Evolutionary conservation across 257 asterid genomes (phyloP), one percentile per base, ranked within the genome.

Genomic region (Petunia axillaris): DNA sequence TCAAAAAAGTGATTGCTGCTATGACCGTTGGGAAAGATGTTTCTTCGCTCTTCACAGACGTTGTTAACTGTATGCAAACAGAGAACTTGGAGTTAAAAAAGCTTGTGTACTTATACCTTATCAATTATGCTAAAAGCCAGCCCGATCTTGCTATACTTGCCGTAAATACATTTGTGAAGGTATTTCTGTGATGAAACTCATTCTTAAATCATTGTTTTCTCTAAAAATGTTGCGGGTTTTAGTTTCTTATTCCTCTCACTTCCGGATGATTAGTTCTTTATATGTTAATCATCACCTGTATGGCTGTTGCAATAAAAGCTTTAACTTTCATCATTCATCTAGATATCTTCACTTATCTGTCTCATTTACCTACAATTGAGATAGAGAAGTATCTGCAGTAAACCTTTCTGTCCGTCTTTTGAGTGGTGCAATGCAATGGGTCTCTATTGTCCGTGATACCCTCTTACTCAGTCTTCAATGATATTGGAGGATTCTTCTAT

Each of bases 1-100:
- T 96, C 80, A 96, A 96, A 84, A 96, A 96, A 84, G 98, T 96
- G 83, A 96, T 96, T 83, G 99, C 99, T 37, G 99, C 99, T 13
- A 96, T 96, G 99, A 96, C 99, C 0, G 99, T 96, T 78, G 99
- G 99, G 83, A 96, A 96, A 89, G 99, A 94, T 74, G 99, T 92
- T 59, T 96, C 99, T 58, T 94, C 98, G 2, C 95, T 96, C 82
- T 96, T 96, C 86, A 96, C 99, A 14, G 99, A 96, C 87, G 99
- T 96, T 82, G 98, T 96, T 79, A 96, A 94, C 83, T 96, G 99
- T 85, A 96, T 96, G 98, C 99, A 96, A 84, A 96, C 99, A 2
- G 99, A 96, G 78, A 96, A 96, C 87, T 85, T 96, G 93, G 99
- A 96, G 94, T 93, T 96, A 58, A 96, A 96, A 84, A 96, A 94